Conservation (phyloP, 495 filamentous ascomycete genomes). For the Hyaloscypha hepaticicola region DNA sequence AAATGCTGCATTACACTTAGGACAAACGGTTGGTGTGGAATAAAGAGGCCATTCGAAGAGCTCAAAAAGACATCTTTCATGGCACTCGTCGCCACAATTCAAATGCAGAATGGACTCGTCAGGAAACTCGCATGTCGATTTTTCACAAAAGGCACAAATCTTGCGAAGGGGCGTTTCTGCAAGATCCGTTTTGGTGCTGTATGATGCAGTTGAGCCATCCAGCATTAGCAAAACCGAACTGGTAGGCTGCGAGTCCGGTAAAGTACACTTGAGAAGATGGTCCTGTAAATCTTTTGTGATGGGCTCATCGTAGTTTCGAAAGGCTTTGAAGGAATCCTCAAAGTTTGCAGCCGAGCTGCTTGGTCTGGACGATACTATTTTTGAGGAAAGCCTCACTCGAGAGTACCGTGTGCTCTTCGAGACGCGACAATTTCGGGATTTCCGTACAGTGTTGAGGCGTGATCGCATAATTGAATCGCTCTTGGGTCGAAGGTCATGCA, state of each 20-base stretch:
- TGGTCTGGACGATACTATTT: not conserved
- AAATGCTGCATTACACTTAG: not conserved
- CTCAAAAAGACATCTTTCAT: conserved; percentile 6
- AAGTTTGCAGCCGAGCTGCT: not conserved
- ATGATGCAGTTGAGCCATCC: conserved; percentile 8
- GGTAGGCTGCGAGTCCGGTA: conserved; percentile 8
- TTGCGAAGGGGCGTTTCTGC: not conserved
- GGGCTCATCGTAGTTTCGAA: conserved; percentile 2
- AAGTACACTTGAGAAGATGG: conserved; percentile 4
- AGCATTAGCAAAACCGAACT: conserved; percentile 2
- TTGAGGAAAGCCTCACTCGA: not conserved
- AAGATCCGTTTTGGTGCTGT: too few relatives aligned
- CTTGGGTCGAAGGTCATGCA: conserved; percentile 1
- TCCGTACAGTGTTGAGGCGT: not conserved
- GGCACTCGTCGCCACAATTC: not conserved
- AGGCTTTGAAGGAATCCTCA: not conserved
- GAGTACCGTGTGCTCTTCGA: not conserved
- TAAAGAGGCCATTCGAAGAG: not conserved
- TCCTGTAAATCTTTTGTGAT: not conserved
- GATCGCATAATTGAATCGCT: conserved; percentile 1
- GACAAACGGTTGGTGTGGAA: not conserved
- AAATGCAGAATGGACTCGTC: not conserved
- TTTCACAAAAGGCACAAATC: not conserved
- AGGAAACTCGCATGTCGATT: not conserved
- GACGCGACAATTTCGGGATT: not conserved